Conservation (phyloP, 2,329 filamentous ascomycete species). For the Leptographium flavum region DNA sequence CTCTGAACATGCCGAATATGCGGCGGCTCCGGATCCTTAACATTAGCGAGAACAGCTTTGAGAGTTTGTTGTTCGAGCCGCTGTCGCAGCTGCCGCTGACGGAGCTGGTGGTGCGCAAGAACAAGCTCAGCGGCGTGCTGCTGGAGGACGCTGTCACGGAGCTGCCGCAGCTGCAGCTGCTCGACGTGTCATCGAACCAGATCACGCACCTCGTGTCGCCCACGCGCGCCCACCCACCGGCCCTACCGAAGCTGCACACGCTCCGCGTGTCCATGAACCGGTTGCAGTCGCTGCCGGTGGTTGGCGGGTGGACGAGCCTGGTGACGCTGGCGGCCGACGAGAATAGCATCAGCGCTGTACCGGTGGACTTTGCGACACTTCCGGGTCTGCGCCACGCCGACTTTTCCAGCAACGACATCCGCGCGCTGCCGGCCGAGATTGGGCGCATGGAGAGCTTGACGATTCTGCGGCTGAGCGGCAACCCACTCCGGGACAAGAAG, state of each 20-base stretch:
- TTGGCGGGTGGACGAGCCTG: conserved; percentile 61
- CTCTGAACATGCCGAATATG: conserved; percentile 52
- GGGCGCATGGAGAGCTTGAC: conserved; percentile 65
- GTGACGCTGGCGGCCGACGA: conserved; percentile 64
- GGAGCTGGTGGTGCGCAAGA: conserved; percentile 63
- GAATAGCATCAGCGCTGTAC: conserved; percentile 66
- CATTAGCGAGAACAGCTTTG: conserved; percentile 64
- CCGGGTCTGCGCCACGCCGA: conserved; percentile 61
- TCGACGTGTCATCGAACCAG: conserved; percentile 69
- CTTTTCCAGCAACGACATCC: conserved; percentile 74
- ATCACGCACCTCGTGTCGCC: conserved; percentile 39
- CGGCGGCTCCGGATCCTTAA: conserved; percentile 61
- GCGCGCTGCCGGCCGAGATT: conserved; percentile 59
- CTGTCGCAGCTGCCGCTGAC: conserved; percentile 55
- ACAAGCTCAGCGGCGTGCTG: conserved; percentile 59
- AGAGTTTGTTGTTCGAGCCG: conserved; percentile 53
- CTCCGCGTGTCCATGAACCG: conserved; percentile 73
- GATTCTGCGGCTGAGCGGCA: conserved; percentile 69
- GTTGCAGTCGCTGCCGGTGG: conserved; percentile 55
- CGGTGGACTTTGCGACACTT: conserved; percentile 57
- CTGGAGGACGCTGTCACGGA: conserved; percentile 46
- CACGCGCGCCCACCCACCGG: conserved; percentile 27
- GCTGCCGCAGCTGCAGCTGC: conserved; percentile 51
- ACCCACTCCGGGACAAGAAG: conserved; percentile 79
- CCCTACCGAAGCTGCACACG: conserved; percentile 57